Percentiles rank a stretch among this genome's conserved stretches.
phyloP scores from a whole-genome alignment of 805 yeast species.

The Sugiyamaella boreocaroliniensis region DNA sequence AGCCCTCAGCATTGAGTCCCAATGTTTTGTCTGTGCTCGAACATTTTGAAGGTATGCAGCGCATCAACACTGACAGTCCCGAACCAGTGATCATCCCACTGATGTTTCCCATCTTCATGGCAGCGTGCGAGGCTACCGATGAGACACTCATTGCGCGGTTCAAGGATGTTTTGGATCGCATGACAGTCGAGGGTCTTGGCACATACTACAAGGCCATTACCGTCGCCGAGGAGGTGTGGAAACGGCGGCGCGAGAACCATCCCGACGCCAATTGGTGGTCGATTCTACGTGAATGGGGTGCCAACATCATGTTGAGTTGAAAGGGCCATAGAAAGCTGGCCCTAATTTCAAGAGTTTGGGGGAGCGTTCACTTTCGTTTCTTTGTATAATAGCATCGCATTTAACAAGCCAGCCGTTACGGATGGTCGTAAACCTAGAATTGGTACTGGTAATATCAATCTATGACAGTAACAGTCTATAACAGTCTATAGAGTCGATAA shows the following conservation, averaged over 20 bases:
- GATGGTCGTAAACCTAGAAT: too few relatives aligned
- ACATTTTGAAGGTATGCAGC: conserved; percentile 58
- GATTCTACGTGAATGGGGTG: conserved; percentile 76
- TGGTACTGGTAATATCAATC: too few relatives aligned
- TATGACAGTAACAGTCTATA: too few relatives aligned
- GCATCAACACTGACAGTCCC: conserved; percentile 41
- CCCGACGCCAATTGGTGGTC: conserved; percentile 67
- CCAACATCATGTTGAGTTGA: conserved; percentile 60
- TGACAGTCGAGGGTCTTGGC: conserved; percentile 55
- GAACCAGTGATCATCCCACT: conserved; percentile 65
- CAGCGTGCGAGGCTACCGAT: conserved; percentile 69
- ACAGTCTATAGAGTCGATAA: too few relatives aligned
- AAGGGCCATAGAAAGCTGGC: background rate
- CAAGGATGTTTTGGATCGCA: conserved; percentile 51
- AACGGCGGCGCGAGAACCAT: conserved; percentile 56
- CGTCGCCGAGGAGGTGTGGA: conserved; percentile 81
- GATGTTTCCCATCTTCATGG: conserved; percentile 85
- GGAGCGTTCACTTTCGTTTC: background rate
- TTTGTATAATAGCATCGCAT: background rate
- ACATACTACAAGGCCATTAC: conserved; percentile 83
- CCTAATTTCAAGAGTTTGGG: too few relatives aligned
- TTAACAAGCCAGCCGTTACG: background rate
- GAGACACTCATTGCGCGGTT: conserved; percentile 40
- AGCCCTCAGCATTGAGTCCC: conserved; percentile 52
- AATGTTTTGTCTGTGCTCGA: conserved; percentile 54